Conservation (phyloP, 129 eudicot genomes). For the Centaurea solstitialis region DNA sequence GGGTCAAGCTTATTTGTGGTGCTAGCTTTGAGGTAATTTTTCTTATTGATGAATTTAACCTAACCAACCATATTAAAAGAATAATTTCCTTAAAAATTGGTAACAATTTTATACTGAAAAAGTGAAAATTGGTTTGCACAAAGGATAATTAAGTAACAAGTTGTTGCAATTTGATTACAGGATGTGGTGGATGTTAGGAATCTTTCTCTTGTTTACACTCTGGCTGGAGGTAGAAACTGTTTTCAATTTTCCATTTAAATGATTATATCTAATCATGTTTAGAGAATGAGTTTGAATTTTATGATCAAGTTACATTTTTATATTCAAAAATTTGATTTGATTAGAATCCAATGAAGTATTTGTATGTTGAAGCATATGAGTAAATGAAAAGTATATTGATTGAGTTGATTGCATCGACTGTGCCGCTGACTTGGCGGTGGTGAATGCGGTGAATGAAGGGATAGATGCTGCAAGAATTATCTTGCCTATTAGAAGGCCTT, state of each 20-base stretch:
- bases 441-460: slow-evolving; percentile 90
- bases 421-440: slow-evolving; percentile 97
- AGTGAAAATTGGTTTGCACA: too few relatives aligned
- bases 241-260: background rate
- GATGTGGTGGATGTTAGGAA: slow-evolving; percentile 86
- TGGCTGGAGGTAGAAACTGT: slow-evolving; percentile 70
- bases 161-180: slow-evolving; percentile 35
- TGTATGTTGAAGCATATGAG: background rate
- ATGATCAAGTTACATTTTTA: background rate
- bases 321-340: background rate
- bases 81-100: too few relatives aligned
- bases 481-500: slow-evolving; percentile 77
- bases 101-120: too few relatives aligned
- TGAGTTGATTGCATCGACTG: slow-evolving; percentile 93
- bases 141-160: background rate
- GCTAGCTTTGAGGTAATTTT: slow-evolving; percentile 84
- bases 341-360: background rate
- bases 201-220: slow-evolving; percentile 87
- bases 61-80: too few relatives aligned
- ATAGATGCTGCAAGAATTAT: slow-evolving; percentile 67
- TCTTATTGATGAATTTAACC: background rate
- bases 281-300: background rate
- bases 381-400: background rate
- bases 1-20: slow-evolving; percentile 99
- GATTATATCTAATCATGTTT: background rate